Evolutionary conservation across 1,284 basidiomycete species (phyloP).

Genomic region (Trichosporon faecale): DNA sequence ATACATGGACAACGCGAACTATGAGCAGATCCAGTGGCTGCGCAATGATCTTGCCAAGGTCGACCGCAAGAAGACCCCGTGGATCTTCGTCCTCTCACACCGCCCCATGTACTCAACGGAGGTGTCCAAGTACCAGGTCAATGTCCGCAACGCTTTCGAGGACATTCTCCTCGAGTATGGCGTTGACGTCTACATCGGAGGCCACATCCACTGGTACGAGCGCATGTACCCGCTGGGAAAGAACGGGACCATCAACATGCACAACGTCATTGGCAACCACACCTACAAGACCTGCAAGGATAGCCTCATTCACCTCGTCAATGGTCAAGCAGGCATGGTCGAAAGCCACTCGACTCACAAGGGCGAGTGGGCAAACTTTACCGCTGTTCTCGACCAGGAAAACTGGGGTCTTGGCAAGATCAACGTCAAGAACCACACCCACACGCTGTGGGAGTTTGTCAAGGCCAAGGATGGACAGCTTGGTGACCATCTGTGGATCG

Average conservation of each 20-base stretch:
- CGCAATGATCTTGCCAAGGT: conserved; percentile 39
- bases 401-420: conserved; percentile 40
- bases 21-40: conserved; percentile 35
- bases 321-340: conserved; percentile 45
- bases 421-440: conserved; percentile 40
- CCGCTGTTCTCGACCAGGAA: conserved; percentile 33
- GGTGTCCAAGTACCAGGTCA: conserved; percentile 30
- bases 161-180: conserved; percentile 43
- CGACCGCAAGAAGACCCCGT: conserved; percentile 48
- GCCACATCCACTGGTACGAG: conserved; percentile 51
- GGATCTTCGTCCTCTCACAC: conserved; percentile 47
- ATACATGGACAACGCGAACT: conserved; percentile 26
- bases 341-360: conserved; percentile 41
- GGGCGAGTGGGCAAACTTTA: conserved; percentile 26
- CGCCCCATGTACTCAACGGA: conserved; percentile 38
- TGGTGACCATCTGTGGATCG: conserved; percentile 28
- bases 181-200: conserved; percentile 44
- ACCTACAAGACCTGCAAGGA: conserved; percentile 26
- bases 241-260: conserved; percentile 34
- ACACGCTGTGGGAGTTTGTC: conserved; percentile 31
- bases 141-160: conserved; percentile 47
- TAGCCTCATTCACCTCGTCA: conserved; percentile 35
- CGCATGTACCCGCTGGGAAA: conserved; percentile 40
- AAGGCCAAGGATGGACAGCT: conserved; percentile 28
- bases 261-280: conserved; percentile 38